These are phyloP conservation scores for Plectosphaerella sp. DNA, from an alignment of 2,329 filamentous ascomycete species.

Conservation along the genomic window DNA sequence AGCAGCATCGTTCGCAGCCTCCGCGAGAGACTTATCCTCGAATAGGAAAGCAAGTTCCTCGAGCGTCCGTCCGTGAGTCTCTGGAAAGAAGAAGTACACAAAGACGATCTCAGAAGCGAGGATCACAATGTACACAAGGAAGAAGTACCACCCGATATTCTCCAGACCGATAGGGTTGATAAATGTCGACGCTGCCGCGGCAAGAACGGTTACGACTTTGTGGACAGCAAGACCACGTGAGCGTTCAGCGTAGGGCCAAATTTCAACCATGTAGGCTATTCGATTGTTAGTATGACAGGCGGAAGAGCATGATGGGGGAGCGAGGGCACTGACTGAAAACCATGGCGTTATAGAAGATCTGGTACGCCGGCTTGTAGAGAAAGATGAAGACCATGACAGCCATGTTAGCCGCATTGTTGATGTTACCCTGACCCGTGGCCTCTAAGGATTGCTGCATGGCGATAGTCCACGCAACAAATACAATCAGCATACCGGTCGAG, in stretches of 20 bases:
- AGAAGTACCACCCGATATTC: constrained; percentile 1
- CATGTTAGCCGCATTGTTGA: constrained; percentile 25
- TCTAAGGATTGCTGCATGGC: constrained; percentile 28
- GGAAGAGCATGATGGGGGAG: constrained; percentile 17
- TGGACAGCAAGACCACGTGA: constrained; percentile 47
- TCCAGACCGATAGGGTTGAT: constrained; percentile 4
- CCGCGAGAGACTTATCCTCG: constrained; percentile 19
- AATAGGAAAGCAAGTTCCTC: constrained; percentile 47
- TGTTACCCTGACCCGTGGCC: constrained; percentile 17
- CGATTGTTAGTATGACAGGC: neutral
- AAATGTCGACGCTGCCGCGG: neutral
- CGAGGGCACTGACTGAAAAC: constrained; percentile 41
- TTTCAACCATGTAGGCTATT: constrained; percentile 49
- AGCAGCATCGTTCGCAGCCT: constrained; percentile 16
- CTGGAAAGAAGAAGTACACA: constrained; percentile 76
- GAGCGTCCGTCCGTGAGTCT: constrained; percentile 69
- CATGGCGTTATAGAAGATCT: constrained; percentile 55
- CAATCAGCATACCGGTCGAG: constrained; percentile 31
- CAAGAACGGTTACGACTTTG: constrained; percentile 1
- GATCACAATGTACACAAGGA: constrained; percentile 6
- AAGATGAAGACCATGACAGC: constrained; percentile 50
- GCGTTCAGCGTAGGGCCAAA: constrained; percentile 53
- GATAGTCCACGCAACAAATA: constrained; percentile 51
- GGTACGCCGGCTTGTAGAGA: constrained; percentile 48
- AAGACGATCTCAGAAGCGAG: constrained; percentile 14